Conservation (phyloP, 345 rosid species). For the Mercurialis annua region DNA sequence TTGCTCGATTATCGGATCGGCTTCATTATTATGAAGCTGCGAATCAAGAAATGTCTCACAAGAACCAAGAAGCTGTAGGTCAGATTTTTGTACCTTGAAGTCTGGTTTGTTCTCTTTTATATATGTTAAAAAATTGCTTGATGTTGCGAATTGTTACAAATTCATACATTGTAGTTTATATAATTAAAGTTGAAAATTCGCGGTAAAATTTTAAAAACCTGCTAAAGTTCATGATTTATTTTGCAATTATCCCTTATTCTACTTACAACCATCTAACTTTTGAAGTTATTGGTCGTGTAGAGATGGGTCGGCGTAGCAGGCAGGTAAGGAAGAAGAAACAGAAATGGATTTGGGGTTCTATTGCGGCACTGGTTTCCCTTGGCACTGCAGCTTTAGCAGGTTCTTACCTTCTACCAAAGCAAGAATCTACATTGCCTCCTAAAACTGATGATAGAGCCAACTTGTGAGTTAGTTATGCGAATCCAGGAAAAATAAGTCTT, state of each 20-base stretch:
- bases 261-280: not conserved
- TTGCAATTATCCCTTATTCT: too few species aligned
- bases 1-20: constrained; percentile 65
- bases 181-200: too few species aligned
- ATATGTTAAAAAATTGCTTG: too few species aligned
- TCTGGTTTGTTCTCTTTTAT: constrained; percentile 1
- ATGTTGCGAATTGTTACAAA: too few species aligned
- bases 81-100: constrained; percentile 18
- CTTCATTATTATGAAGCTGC: constrained; percentile 78
- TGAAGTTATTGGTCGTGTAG: constrained; percentile 30
- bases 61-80: constrained; percentile 91
- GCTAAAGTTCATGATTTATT: too few species aligned
- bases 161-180: too few species aligned
- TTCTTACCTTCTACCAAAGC: constrained; percentile 51
- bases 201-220: too few species aligned
- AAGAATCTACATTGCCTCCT: constrained; percentile 36
- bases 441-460: constrained; percentile 32
- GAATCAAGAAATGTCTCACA: constrained; percentile 81
- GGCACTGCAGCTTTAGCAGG: constrained; percentile 77
- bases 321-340: constrained; percentile 54
- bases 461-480: constrained; percentile 24
- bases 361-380: constrained; percentile 54
- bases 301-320: constrained; percentile 49
- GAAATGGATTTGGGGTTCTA: constrained; percentile 77
- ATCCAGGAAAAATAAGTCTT: constrained; percentile 4